Evolutionary conservation across 2,329 filamentous ascomycete genomes (phyloP), one percentile per base, ranked within the genome.

Genomic region (Rutstroemia sp.): DNA sequence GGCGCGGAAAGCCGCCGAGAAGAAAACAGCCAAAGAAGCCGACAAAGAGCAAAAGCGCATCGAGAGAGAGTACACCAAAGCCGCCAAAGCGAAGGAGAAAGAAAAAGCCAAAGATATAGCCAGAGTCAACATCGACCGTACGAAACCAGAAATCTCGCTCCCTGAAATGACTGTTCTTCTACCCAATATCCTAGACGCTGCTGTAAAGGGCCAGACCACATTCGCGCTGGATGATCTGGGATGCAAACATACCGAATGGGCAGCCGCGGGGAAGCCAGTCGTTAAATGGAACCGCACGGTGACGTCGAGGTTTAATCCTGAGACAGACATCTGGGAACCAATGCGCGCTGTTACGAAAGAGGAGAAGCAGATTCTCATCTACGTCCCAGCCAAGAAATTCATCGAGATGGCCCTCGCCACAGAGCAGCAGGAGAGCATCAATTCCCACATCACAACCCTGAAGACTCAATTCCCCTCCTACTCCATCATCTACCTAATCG

Each of bases 161-260:
- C 79, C 79, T 0, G 88, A 94, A 69, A 92, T 94, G 88, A 85
- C 92, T 51, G 77, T 90, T 1, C 81, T 89, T 63, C 73, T 92
- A 23, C 80, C 88, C 0, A 71, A 72, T 0, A 78, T 77, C 1
- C 71, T 92, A 1, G 25, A 50, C 1, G 46, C 49, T 25, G 0
- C 66, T 78, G 23, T 73, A 67, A 23, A 69, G 75, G 14, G 18
- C 1, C 78, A 80, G 48, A 69, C 79, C 5, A 71, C 77, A 54
- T 69, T 73, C 0, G 71, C 85, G n/a, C 72, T 87, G 0, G 67
- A 71, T 2, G 74, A 77, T 1, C 65, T 83, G 2, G 71, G 76
- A 14, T 78, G 82, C 9, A 69, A 80, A 51, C 71, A 74, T 57
- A 65, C 70, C 25, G 69, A 69, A 3, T 79, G 75, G 73, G 62